Base-by-base conservation (phyloP, 2,329 filamentous ascomycete species). In the Phialophora chinensis region DNA sequence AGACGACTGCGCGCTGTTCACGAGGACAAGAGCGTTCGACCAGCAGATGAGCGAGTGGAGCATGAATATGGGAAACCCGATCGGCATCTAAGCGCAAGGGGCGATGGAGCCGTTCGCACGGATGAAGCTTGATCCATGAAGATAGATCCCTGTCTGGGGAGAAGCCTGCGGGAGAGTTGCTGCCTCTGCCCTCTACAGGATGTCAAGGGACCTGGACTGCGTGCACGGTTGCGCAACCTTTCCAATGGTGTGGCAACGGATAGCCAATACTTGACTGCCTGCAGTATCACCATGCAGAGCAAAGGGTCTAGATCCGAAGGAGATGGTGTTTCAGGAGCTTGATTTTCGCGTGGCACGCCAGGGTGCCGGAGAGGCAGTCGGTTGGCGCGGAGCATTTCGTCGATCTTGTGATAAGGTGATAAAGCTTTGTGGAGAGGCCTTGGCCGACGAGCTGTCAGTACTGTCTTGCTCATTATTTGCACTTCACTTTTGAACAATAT, bases 81-180 rank as follows among this genome's bases (percentile, higher is more conserved):
- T 70, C 68, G 66, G 33, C 63, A 70, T 65, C 68, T 70, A 70
- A 70, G 68, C 68, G 68, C 68, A 66, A 70, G 68, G 68, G 67
- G 68, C 14, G 17, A 59, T 33, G 53, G 53, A 55, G 29, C n/a
- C 3, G 27, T 35, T 33, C 53, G 29, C 20, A 25, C 58, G 54
- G 49, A 58, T 47, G 35, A 60, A 44, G 56, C 63, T 62, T 65
- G 63, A 70, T 65, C 68, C 68, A 66, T 66, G 68, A 27, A 14
- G 44, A 60, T 20, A 47, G 63, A 47, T 60, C 68, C 68, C 68
- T 63, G 61, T 61, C 54, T 29, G 23, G 56, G 62, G 54, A 50
- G 53, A 31, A 60, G 55, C 2, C 52, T 60, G 66, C 47, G 47
- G 62, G 55, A 63, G 62, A 63, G 62, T 63, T 50, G 42, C 44